Evolutionary conservation across 257 asterid genomes (phyloP).

Genomic region (Nicotiana tomentosiformis): DNA sequence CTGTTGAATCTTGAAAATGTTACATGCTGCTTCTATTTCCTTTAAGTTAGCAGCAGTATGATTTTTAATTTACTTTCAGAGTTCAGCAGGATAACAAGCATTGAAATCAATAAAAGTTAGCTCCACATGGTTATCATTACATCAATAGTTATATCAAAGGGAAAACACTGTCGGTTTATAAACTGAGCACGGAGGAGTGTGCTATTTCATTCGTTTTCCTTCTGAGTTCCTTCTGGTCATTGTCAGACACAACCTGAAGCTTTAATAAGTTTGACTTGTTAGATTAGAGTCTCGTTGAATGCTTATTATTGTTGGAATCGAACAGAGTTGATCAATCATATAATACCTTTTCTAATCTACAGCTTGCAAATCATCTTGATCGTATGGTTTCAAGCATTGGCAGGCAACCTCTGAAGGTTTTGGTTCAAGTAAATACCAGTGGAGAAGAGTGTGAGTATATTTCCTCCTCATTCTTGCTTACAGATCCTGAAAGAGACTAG

Average conservation of each 20-base stretch:
- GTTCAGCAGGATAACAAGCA: not conserved
- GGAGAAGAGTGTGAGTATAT: conserved; percentile 80
- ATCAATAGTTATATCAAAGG: not conserved
- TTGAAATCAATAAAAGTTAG: not conserved
- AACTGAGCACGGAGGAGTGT: not conserved
- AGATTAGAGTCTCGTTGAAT: not conserved
- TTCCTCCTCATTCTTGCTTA: not conserved
- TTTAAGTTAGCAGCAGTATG: not conserved
- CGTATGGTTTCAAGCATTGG: conserved; percentile 63
- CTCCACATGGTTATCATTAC: not conserved
- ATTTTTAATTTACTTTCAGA: not conserved
- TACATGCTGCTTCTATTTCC: not conserved
- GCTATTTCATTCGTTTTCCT: not conserved
- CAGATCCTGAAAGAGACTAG: conserved; percentile 3
- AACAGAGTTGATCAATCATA: not conserved
- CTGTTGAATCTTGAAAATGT: not conserved
- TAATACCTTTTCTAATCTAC: conserved; percentile 14
- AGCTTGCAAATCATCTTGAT: conserved; percentile 73
- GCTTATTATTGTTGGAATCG: not conserved
- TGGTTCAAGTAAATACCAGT: conserved; percentile 88
- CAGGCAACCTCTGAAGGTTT: conserved; percentile 64
- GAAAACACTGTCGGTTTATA: not conserved
- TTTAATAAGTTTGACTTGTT: not conserved
- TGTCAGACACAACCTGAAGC: not conserved
- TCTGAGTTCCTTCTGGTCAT: not conserved